Evolutionary conservation across 2,329 filamentous ascomycete genomes (phyloP).

Genomic region (Colletotrichum sp.): DNA sequence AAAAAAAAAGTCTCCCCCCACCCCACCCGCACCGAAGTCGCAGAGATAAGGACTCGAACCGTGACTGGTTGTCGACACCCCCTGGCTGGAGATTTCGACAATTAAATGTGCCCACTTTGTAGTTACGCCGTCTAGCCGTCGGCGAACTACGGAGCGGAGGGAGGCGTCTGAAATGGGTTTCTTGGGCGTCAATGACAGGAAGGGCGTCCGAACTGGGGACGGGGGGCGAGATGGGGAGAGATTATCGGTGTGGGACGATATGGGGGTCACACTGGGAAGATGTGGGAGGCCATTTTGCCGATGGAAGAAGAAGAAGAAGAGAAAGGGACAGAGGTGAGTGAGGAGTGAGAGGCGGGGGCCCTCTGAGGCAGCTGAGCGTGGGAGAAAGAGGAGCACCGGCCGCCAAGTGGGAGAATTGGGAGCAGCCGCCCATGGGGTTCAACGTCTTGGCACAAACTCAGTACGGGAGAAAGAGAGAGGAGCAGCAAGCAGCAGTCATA

Average conservation of each 20-base stretch:
- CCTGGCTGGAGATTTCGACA: background rate
- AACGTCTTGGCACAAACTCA: conserved; percentile 3
- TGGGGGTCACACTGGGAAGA: background rate
- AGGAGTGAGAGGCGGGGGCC: background rate
- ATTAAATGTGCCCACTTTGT: conserved; percentile 1
- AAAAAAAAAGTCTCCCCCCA: background rate
- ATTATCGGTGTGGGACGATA: background rate
- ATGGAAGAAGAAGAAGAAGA: background rate
- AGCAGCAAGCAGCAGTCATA: background rate
- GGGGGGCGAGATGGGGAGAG: background rate
- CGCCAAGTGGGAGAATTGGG: conserved; percentile 6
- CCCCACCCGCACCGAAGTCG: conserved; percentile 10
- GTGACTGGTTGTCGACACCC: background rate
- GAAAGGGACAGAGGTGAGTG: background rate
- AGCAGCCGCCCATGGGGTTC: background rate
- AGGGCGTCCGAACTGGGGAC: background rate
- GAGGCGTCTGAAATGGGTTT: background rate
- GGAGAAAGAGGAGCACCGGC: background rate
- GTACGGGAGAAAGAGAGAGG: background rate
- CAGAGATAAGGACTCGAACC: conserved; percentile 12
- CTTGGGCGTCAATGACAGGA: background rate
- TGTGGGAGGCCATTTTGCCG: background rate
- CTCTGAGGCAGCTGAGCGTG: background rate
- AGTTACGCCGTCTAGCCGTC: conserved; percentile 5
- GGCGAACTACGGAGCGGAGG: background rate